phyloP scores from a whole-genome alignment of 805 yeast species.

The Yamadazyma takamatsuzukensis region DNA sequence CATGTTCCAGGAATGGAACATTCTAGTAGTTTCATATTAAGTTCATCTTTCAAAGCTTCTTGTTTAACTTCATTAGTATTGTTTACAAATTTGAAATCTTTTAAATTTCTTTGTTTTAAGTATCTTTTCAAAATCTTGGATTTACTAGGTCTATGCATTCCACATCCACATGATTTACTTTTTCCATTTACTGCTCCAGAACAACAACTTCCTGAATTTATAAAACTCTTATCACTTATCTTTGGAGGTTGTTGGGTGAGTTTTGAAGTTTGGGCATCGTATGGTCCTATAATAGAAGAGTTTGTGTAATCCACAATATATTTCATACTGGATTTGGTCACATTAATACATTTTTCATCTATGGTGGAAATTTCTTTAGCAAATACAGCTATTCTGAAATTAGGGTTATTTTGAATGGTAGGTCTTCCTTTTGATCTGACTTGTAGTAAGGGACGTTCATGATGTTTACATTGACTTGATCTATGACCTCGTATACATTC shows the following conservation, averaged over 20 bases:
- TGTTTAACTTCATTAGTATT: conserved; percentile 12
- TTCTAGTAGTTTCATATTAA: conserved; percentile 7
- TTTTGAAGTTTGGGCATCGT: conserved; percentile 15
- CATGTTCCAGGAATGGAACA: conserved; percentile 31
- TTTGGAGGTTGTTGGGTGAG: conserved; percentile 20
- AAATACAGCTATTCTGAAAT: conserved; percentile 57
- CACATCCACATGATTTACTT: conserved; percentile 28
- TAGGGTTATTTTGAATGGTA: conserved; percentile 47
- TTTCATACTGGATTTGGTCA: conserved; percentile 35
- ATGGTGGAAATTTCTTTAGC: conserved; percentile 47
- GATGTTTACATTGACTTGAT: conserved; percentile 81
- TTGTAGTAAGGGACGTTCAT: conserved; percentile 72
- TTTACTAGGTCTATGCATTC: conserved; percentile 28
- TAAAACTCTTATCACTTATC: conserved; percentile 29
- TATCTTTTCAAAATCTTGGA: conserved; percentile 32
- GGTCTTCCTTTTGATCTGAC: conserved; percentile 93
- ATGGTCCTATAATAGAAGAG: conserved; percentile 39
- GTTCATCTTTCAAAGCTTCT: conserved; percentile 10
- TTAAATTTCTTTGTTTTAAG: conserved; percentile 21
- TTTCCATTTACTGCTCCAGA: conserved; percentile 7
- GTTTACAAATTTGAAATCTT: conserved; percentile 12
- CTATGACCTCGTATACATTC: conserved; percentile 93
- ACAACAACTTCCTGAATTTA: conserved; percentile 34
- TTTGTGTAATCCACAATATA: conserved; percentile 36
- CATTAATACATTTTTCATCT: conserved; percentile 9